Conservation (phyloP, 352 stramenopile species). For the Bremia lactucae region DNA sequence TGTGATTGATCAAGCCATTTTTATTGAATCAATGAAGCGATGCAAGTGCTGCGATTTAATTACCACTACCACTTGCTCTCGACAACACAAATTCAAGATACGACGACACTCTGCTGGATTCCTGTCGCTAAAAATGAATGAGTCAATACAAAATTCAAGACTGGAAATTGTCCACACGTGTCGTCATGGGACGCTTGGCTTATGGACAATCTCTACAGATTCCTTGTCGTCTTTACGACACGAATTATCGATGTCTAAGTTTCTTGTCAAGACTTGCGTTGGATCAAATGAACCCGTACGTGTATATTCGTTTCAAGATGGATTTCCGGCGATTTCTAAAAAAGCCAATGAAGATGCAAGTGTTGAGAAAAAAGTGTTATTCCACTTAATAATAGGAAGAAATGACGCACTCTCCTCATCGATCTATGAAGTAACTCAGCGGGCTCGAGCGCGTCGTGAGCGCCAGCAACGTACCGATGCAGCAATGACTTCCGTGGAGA, state of each 20-base stretch:
- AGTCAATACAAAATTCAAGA: not conserved
- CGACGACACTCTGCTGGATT: slow-evolving; percentile 24
- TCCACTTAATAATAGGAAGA: slow-evolving; percentile 36
- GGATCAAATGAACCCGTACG: slow-evolving; percentile 3
- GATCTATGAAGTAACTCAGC: slow-evolving; percentile 18
- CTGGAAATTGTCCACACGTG: slow-evolving; percentile 52
- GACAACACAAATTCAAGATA: slow-evolving; percentile 8
- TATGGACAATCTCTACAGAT: slow-evolving; percentile 32
- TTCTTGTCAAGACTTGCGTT: slow-evolving; percentile 9
- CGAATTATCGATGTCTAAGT: slow-evolving; percentile 1
- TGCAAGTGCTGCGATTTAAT: slow-evolving; percentile 37
- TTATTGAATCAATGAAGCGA: slow-evolving; percentile 42
- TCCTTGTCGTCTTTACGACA: slow-evolving; percentile 4
- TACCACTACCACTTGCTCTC: too few relatives aligned
- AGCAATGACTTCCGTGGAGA: too few relatives aligned
- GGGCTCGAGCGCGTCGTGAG: slow-evolving; percentile 20
- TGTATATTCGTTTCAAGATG: slow-evolving; percentile 21
- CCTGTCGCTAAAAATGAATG: slow-evolving; percentile 30
- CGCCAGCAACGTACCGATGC: too few relatives aligned
- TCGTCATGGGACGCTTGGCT: slow-evolving; percentile 33
- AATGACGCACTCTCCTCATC: slow-evolving; percentile 25
- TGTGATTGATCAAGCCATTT: slow-evolving; percentile 38
- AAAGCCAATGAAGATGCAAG: slow-evolving; percentile 1
- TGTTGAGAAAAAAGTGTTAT: slow-evolving; percentile 22
- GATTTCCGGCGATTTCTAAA: slow-evolving; percentile 10